Evolutionary conservation across 495 filamentous ascomycete species (phyloP).

Genomic region (Penicillium cinerascens): DNA sequence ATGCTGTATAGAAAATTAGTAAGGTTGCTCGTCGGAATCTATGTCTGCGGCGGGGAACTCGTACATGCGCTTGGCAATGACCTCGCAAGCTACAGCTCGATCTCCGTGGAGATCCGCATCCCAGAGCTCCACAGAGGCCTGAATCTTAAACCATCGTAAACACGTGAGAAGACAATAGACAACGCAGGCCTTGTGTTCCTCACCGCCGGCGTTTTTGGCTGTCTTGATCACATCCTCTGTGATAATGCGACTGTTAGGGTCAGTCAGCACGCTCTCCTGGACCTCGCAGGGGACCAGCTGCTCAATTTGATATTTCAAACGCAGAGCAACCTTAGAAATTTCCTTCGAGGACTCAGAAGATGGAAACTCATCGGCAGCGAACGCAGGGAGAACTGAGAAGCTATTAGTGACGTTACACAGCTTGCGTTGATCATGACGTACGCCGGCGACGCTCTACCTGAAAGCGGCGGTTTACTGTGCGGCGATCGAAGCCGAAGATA

Average conservation of each 20-base stretch:
- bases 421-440: slow-evolving; percentile 31
- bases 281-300: slow-evolving; percentile 85
- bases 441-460: slow-evolving; percentile 36
- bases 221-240: slow-evolving; percentile 73
- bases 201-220: slow-evolving; percentile 74
- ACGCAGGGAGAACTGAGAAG: slow-evolving; percentile 35
- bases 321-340: slow-evolving; percentile 84
- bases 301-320: slow-evolving; percentile 88
- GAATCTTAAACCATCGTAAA: slow-evolving; percentile 84
- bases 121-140: slow-evolving; percentile 80
- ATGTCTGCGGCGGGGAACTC: not conserved
- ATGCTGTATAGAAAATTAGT: slow-evolving; percentile 51
- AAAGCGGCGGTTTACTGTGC: slow-evolving; percentile 22
- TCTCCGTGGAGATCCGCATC: slow-evolving; percentile 80
- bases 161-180: slow-evolving; percentile 85
- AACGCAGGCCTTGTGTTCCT: slow-evolving; percentile 71
- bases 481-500: slow-evolving; percentile 27
- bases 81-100: slow-evolving; percentile 81
- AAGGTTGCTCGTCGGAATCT: not conserved
- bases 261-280: slow-evolving; percentile 64
- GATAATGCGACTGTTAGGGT: slow-evolving; percentile 79
- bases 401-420: slow-evolving; percentile 23
- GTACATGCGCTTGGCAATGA: slow-evolving; percentile 87
- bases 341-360: slow-evolving; percentile 58
- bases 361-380: slow-evolving; percentile 27